Evolutionary conservation across 2,329 filamentous ascomycete genomes (phyloP), one percentile per base, ranked within the genome.

Genomic region (Cytospora schulzeri): DNA sequence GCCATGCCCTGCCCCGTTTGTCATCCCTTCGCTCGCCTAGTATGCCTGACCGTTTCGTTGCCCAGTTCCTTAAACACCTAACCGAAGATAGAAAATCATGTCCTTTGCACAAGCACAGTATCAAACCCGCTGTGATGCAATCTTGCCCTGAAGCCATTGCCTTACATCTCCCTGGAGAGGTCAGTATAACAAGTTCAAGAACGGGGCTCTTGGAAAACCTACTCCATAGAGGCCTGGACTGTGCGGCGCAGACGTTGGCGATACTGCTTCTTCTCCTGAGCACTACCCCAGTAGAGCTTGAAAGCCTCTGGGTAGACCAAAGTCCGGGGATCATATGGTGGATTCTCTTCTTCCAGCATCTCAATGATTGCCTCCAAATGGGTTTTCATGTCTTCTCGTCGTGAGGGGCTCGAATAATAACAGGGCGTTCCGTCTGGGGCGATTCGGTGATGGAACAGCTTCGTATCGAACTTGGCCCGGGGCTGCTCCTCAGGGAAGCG

Each of bases 401-500:
- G 86, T 64, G 73, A 76, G 0, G 78, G 73, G 24, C 84, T 84
- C 0, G 88, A 87, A 61, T 87, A 88, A 76, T 98, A 98, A 77
- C 93, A 97, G 0, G 93, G 84, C 0, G 91, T 89, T 1, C 93
- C 93, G 66, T 92, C 89, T 17, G 85, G 80, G 5, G 93, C 90
- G 55, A 99, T 90, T 17, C 92, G 88, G 69, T 97, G 91, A 72
- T 98, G 95, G 76, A 94, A 97, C 22, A 98, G 84, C 4, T 86
- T 84, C 0, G 92, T 94, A 71, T 93, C 86, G 68, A 97, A 88
- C 67, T 84, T 88, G 62, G 93, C 90, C 38, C 94, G 88, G 28
- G 94, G 95, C 71, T 97, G 92, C 70, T 96, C 91, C 50, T 91
- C 87, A 0, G 95, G 95, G 72, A 97, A 98, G 7, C 87, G 85